Evolutionary conservation across 2,329 filamentous ascomycete species (phyloP).

Genomic region (Epichloe scottii): DNA sequence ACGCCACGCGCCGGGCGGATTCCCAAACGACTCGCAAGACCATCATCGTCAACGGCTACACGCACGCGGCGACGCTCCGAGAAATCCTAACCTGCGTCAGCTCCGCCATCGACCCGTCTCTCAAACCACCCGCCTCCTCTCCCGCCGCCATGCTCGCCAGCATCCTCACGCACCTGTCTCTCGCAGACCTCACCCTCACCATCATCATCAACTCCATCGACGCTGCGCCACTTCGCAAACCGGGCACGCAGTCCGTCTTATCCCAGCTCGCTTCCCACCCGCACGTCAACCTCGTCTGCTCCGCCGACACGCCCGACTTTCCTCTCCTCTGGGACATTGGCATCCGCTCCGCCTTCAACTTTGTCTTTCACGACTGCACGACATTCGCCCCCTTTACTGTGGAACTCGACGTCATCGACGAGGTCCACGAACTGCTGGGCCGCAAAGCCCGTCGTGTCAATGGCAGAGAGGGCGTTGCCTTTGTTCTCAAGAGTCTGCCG

Average conservation of each 20-base stretch:
- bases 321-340: slow-evolving; percentile 80
- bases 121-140: slow-evolving; percentile 44
- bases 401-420: slow-evolving; percentile 77
- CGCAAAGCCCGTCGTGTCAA: slow-evolving; percentile 67
- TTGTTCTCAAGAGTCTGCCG: slow-evolving; percentile 78
- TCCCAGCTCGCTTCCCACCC: slow-evolving; percentile 65
- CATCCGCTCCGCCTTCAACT: slow-evolving; percentile 70
- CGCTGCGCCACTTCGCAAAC: slow-evolving; percentile 59
- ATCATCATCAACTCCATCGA: slow-evolving; percentile 83
- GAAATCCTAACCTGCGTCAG: slow-evolving; percentile 61
- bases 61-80: slow-evolving; percentile 49
- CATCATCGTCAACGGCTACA: slow-evolving; percentile 79
- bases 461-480: slow-evolving; percentile 82
- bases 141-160: slow-evolving; percentile 56
- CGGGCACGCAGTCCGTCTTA: slow-evolving; percentile 57
- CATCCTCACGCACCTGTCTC: slow-evolving; percentile 47
- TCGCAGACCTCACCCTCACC: slow-evolving; percentile 36
- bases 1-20: slow-evolving; percentile 19
- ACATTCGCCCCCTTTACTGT: slow-evolving; percentile 65
- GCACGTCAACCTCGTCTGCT: slow-evolving; percentile 60
- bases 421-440: slow-evolving; percentile 77
- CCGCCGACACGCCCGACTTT: slow-evolving; percentile 80
- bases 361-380: slow-evolving; percentile 87
- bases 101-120: slow-evolving; percentile 41
- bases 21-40: slow-evolving; percentile 35